Conservation (phyloP, 1,284 basidiomycete species). For the Ceratobasidium sp. region DNA sequence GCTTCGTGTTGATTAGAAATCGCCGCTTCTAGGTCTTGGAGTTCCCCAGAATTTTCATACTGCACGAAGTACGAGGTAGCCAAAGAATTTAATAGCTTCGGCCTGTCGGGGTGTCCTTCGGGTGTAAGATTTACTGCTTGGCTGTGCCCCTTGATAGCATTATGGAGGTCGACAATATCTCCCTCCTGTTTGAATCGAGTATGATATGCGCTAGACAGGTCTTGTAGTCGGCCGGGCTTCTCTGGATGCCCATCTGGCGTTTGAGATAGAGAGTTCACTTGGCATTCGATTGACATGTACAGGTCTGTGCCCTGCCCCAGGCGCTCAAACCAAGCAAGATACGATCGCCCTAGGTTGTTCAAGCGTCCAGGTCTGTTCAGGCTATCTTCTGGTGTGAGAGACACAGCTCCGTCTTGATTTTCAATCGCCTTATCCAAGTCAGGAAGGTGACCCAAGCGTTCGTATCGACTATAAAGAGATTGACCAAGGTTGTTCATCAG, state of each 20-base stretch:
- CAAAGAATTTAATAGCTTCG: not conserved
- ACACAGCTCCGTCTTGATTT: no score
- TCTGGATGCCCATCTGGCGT: not conserved
- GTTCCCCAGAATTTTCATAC: not conserved
- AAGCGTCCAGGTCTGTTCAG: not conserved
- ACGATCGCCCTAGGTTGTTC: not conserved
- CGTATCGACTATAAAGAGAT: not conserved
- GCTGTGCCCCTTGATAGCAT: not conserved
- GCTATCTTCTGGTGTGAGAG: not conserved
- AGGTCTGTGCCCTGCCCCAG: not conserved
- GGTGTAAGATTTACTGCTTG: not conserved
- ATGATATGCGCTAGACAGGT: not conserved
- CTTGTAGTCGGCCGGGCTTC: not conserved
- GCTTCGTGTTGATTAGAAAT: not conserved
- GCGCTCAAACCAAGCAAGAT: not conserved
- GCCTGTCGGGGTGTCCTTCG: not conserved
- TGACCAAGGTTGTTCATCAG: not conserved
- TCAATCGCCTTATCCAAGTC: conserved; percentile 20
- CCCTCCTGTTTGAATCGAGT: not conserved
- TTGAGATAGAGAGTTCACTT: not conserved
- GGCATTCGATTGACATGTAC: conserved; percentile 1
- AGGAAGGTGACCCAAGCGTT: not conserved
- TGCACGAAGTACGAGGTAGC: not conserved
- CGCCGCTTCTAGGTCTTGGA: not conserved
- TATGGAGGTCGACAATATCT: not conserved